phyloP scores from a whole-genome alignment of 257 asterid genomes.

The Leonotis leonurus region DNA sequence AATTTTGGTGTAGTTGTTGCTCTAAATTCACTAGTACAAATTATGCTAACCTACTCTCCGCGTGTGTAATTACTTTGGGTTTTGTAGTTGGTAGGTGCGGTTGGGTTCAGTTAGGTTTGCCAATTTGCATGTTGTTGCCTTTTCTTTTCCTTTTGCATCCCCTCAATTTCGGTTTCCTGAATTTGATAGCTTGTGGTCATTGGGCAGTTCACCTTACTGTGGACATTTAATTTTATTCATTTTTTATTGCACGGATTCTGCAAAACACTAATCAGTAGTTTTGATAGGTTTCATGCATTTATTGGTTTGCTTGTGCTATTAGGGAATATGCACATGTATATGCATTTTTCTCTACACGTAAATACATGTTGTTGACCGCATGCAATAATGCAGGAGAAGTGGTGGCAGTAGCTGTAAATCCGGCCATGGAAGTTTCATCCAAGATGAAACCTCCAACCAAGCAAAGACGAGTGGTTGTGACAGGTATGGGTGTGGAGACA shows the following conservation, averaged over 20 bases:
- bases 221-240: conserved; percentile 13
- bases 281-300: neutral
- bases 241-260: conserved; percentile 1
- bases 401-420: conserved; percentile 46
- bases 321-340: neutral
- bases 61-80: neutral
- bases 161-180: conserved; percentile 23
- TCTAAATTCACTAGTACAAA: neutral
- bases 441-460: conserved; percentile 57
- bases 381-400: conserved; percentile 61
- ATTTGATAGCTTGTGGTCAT: conserved; percentile 6
- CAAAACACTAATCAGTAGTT: neutral
- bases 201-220: conserved; percentile 16
- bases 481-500: conserved; percentile 93
- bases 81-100: conserved; percentile 21
- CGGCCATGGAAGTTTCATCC: conserved; percentile 35
- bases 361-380: too few species aligned
- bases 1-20: conserved; percentile 15
- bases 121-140: conserved; percentile 10
- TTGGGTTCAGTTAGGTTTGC: conserved; percentile 16
- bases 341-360: conserved; percentile 10
- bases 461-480: conserved; percentile 91
- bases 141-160: neutral
- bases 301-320: neutral
- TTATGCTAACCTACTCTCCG: neutral